phyloP scores from a whole-genome alignment of 306 rosid genomes.

The Malus fusca region DNA sequence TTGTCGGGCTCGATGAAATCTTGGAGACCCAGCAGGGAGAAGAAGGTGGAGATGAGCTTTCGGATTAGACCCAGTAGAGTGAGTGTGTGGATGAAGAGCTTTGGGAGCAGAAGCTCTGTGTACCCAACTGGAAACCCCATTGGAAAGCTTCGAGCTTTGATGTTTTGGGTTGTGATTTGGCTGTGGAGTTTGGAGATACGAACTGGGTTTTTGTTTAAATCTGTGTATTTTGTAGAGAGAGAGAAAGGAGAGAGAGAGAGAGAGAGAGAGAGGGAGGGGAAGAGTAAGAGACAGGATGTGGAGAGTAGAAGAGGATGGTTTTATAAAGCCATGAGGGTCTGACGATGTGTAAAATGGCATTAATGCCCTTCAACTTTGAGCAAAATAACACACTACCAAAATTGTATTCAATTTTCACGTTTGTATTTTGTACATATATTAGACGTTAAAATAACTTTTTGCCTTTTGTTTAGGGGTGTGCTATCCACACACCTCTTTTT shows the following conservation, averaged over 20 bases:
- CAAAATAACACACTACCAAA: not conserved
- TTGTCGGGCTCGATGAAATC: slow-evolving; percentile 60
- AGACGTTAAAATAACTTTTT: not conserved
- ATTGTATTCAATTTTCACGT: not conserved
- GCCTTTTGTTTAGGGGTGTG: not conserved
- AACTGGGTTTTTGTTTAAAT: not conserved
- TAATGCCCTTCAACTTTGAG: not conserved
- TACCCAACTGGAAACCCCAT: slow-evolving; percentile 85
- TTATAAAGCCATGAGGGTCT: not conserved
- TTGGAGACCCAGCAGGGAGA: slow-evolving; percentile 43
- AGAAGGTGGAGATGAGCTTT: slow-evolving; percentile 33
- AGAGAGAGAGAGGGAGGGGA: not conserved
- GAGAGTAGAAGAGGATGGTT: not conserved
- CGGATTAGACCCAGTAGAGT: slow-evolving; percentile 46
- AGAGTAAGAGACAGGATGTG: not conserved
- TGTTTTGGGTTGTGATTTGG: not conserved
- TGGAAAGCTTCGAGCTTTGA: not conserved
- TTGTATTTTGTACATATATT: not conserved
- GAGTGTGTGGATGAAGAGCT: slow-evolving; percentile 46
- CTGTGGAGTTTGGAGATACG: not conserved
- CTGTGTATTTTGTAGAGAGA: not conserved
- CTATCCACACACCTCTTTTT: too few species aligned
- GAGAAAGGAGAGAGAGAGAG: not conserved
- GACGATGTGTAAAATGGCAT: not conserved
- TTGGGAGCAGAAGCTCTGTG: slow-evolving; percentile 58